A percentile compares a stretch with the other conserved stretches of the same genome.
Conservation (phyloP, 768 basidiomycete species). For the Calocybe cyanea region DNA sequence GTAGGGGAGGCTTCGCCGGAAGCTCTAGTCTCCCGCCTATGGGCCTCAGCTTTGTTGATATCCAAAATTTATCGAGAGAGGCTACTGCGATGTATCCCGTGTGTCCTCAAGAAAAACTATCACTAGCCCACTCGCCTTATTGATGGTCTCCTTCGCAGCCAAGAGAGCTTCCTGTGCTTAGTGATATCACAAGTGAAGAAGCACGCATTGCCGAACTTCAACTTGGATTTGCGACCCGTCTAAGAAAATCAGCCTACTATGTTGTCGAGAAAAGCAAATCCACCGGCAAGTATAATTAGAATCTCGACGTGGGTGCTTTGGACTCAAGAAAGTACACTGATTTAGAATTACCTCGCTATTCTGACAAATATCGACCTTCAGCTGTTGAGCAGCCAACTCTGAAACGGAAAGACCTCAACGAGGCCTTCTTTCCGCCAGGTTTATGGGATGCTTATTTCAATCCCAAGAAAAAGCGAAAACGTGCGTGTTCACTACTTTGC, state of each 20-base stretch:
- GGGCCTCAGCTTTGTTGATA: conserved; percentile 78
- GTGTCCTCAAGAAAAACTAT: conserved; percentile 35
- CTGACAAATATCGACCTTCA: conserved; percentile 77
- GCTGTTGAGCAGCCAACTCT: conserved; percentile 57
- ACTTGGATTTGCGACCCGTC: conserved; percentile 57
- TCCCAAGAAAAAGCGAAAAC: conserved; percentile 60
- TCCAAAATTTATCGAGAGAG: conserved; percentile 74
- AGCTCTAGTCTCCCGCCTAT: conserved; percentile 57
- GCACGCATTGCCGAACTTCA: conserved; percentile 64
- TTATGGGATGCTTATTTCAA: conserved; percentile 81
- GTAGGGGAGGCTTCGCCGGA: conserved; percentile 60
- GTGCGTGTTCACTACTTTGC: conserved; percentile 21
- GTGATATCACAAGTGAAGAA: conserved; percentile 64
- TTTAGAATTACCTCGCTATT: conserved; percentile 81
- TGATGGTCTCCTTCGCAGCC: conserved; percentile 39
- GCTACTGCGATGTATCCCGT: conserved; percentile 80
- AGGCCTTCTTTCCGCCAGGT: conserved; percentile 73
- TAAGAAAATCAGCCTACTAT: conserved; percentile 72
- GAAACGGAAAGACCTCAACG: conserved; percentile 66
- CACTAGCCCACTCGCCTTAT: conserved; percentile 20
- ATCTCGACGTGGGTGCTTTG: too few relatives aligned
- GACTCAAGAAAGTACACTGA: too few relatives aligned
- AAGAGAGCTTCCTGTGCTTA: conserved; percentile 64
- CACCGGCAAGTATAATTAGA: conserved; percentile 34
- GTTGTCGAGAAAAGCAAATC: conserved; percentile 69